Evolutionary conservation across 305 asterid genomes (phyloP).

Genomic region (Fraxinus sp.): DNA sequence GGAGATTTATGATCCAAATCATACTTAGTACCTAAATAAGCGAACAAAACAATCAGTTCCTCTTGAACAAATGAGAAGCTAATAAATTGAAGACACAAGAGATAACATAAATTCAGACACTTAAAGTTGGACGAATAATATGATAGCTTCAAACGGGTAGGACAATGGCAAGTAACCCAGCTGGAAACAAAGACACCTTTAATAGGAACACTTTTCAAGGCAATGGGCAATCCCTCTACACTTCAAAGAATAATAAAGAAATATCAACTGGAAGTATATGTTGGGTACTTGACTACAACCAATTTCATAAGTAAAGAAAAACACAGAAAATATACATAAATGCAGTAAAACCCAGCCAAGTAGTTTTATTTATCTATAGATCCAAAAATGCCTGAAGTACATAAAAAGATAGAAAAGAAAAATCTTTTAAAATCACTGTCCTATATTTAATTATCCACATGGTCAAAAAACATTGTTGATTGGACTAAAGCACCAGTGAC

Average conservation of each 20-base stretch:
- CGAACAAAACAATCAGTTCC: conserved; percentile 24
- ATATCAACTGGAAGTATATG: neutral
- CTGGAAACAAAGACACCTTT: neutral
- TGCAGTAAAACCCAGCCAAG: neutral
- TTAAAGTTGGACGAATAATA: conserved; percentile 11
- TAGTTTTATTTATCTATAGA: neutral
- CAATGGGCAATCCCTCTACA: neutral
- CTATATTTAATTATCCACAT: neutral
- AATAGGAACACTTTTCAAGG: neutral
- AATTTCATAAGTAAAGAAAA: neutral
- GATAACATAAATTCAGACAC: conserved; percentile 11
- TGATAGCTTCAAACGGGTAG: neutral
- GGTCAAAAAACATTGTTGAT: neutral
- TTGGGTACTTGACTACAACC: neutral
- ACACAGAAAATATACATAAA: neutral
- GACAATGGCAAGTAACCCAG: neutral
- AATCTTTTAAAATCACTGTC: neutral
- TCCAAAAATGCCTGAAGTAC: neutral
- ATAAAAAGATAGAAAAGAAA: neutral
- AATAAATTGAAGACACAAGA: conserved; percentile 8
- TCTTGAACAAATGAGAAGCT: conserved; percentile 19
- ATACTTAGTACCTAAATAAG: conserved; percentile 83
- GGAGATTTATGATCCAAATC: conserved; percentile 86
- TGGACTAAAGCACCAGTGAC: neutral
- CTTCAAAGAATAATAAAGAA: neutral